phyloP scores from a whole-genome alignment of 352 stramenopile genomes.

The Phytophthora litchii region DNA sequence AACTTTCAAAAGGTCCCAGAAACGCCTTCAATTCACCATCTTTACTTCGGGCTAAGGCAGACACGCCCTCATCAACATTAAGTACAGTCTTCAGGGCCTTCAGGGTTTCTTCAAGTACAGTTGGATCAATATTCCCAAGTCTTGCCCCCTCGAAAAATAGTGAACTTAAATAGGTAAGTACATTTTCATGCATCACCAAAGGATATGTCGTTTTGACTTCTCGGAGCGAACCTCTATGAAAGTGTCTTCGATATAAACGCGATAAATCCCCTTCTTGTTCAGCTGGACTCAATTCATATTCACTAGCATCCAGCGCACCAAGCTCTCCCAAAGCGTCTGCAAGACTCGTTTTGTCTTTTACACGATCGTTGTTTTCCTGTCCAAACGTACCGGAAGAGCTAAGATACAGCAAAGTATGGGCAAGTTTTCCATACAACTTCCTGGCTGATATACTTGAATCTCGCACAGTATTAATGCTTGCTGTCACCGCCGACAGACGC shows the following conservation, averaged over 20 bases:
- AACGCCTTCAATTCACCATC: conserved; percentile 73
- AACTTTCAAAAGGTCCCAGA: conserved; percentile 51
- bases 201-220: conserved; percentile 58
- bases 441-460: conserved; percentile 22
- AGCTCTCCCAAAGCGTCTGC: conserved; percentile 72
- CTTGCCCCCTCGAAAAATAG: conserved; percentile 61
- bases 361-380: conserved; percentile 5
- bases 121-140: conserved; percentile 19
- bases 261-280: conserved; percentile 53
- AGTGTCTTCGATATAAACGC: conserved; percentile 59
- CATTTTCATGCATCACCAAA: conserved; percentile 60
- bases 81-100: conserved; percentile 60
- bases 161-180: conserved; percentile 68
- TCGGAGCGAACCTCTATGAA: conserved; percentile 58
- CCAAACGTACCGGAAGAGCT: conserved; percentile 37
- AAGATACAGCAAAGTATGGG: conserved; percentile 59
- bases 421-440: conserved; percentile 47
- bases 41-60: conserved; percentile 50
- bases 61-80: conserved; percentile 40
- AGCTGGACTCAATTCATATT: conserved; percentile 68
- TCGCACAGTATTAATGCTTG: conserved; percentile 36
- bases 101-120: conserved; percentile 51
- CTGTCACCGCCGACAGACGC: conserved; percentile 31
- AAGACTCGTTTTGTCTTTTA: conserved; percentile 36
- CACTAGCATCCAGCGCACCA: conserved; percentile 58